Evolutionary conservation across 2,329 filamentous ascomycete genomes (phyloP).

Genomic region (Nannizzia gypsea): DNA sequence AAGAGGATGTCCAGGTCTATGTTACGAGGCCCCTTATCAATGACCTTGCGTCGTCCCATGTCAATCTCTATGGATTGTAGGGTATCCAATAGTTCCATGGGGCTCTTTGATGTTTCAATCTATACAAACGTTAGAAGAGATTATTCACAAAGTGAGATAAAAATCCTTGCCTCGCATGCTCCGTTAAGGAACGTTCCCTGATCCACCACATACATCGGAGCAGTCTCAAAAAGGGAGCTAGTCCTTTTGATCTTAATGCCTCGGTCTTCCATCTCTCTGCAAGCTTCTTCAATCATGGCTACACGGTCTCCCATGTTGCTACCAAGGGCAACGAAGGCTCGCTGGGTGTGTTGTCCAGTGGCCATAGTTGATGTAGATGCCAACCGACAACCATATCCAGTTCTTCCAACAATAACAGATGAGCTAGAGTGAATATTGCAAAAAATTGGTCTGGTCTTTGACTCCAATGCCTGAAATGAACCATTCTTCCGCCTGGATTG

Average conservation of each 20-base stretch:
- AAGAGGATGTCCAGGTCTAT: slow-evolving; percentile 90
- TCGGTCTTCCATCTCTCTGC: slow-evolving; percentile 59
- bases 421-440: background rate
- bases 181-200: slow-evolving; percentile 86
- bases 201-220: slow-evolving; percentile 90
- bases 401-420: background rate
- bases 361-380: background rate
- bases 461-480: background rate
- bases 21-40: slow-evolving; percentile 88
- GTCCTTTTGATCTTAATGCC: slow-evolving; percentile 66
- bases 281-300: slow-evolving; percentile 72
- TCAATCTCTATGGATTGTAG: slow-evolving; percentile 73
- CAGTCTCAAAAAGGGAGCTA: slow-evolving; percentile 85
- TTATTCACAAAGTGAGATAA: background rate
- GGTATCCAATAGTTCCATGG: slow-evolving; percentile 62
- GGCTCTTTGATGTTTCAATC: slow-evolving; percentile 68
- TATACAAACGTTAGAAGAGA: slow-evolving; percentile 26
- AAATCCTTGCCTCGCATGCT: slow-evolving; percentile 64
- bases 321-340: slow-evolving; percentile 73
- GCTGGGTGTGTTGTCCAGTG: background rate
- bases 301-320: slow-evolving; percentile 86
- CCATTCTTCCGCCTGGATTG: background rate
- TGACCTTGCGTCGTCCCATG: slow-evolving; percentile 67
- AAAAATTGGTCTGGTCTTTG: background rate
- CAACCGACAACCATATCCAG: background rate